Percentiles rank a stretch among this genome's conserved stretches.
Evolutionary conservation across 148 eudicot genomes (phyloP).

Genomic region (Limonium bicolor): DNA sequence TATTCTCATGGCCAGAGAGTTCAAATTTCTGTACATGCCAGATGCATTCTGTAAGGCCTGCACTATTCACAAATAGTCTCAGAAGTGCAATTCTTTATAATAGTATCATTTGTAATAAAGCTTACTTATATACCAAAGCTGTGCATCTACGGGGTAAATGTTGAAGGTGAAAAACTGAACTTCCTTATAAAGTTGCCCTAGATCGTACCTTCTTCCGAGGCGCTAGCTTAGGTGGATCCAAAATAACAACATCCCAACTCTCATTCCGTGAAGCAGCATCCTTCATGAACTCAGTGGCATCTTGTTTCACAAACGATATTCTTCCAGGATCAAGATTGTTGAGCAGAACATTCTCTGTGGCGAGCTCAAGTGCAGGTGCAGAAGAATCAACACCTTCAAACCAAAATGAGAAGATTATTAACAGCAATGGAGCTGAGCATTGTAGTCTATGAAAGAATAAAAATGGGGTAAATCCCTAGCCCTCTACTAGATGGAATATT

Average conservation of each 20-base stretch:
- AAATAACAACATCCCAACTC: slow-evolving; percentile 68
- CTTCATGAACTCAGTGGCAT: slow-evolving; percentile 78
- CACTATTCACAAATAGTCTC: slow-evolving; percentile 3
- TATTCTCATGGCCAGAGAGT: slow-evolving; percentile 73
- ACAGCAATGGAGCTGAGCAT: no score
- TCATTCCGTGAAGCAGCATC: slow-evolving; percentile 61
- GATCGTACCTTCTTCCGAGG: slow-evolving; percentile 63
- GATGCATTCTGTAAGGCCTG: slow-evolving; percentile 77
- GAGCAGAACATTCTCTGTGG: slow-evolving; percentile 49
- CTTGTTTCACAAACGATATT: slow-evolving; percentile 56
- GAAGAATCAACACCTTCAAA: slow-evolving; percentile 73
- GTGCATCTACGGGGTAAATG: no score
- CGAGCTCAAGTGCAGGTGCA: slow-evolving; percentile 72
- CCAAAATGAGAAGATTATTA: slow-evolving; percentile 1
- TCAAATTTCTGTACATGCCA: slow-evolving; percentile 81
- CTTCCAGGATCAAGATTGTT: slow-evolving; percentile 46
- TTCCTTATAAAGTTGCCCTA: no score
- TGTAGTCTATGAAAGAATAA: no score
- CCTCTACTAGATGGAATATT: no score
- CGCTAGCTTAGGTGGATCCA: slow-evolving; percentile 92
- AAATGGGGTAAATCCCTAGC: no score
- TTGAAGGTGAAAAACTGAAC: no score
- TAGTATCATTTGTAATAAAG: no score
- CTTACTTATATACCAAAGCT: no score
- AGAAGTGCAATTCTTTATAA: no score